Conservation (phyloP, 106 monocot species). For the Allium fistulosum region DNA sequence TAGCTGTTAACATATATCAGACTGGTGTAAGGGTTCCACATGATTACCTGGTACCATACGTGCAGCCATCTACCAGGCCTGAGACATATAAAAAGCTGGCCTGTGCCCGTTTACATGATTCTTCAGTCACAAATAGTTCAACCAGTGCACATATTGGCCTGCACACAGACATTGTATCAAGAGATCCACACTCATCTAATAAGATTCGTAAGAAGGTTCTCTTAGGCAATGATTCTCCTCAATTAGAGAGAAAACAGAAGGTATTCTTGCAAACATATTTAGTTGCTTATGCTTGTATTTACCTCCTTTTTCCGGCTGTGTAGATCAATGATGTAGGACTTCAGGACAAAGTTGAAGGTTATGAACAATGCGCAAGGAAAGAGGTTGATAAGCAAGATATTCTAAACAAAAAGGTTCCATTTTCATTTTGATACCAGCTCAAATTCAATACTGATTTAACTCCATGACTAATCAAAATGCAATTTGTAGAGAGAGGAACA, state of each 20-base stretch:
- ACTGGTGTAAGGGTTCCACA: constrained; percentile 53
- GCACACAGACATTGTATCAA: constrained; percentile 29
- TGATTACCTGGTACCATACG: constrained; percentile 92
- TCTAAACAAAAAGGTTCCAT: constrained; percentile 74
- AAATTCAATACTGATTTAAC: not conserved
- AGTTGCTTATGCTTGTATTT: not conserved
- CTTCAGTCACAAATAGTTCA: constrained; percentile 37
- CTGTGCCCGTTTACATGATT: constrained; percentile 59
- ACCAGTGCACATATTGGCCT: constrained; percentile 37
- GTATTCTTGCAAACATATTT: not conserved
- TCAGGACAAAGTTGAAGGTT: not conserved
- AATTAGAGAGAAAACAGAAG: too few species aligned
- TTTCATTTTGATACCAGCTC: constrained; percentile 5
- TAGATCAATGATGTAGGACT: too few species aligned
- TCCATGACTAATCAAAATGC: not conserved
- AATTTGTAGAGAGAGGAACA: constrained; percentile 75
- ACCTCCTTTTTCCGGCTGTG: too few species aligned
- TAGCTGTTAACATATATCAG: constrained; percentile 31
- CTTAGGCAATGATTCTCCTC: not conserved
- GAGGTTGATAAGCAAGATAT: constrained; percentile 96
- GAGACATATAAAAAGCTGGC: constrained; percentile 61
- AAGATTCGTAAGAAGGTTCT: constrained; percentile 14
- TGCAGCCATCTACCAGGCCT: constrained; percentile 63
- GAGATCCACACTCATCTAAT: constrained; percentile 51
- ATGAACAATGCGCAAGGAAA: constrained; percentile 75